phyloP scores from a whole-genome alignment of 2,329 filamentous ascomycete genomes.

The Fusarium longipes region DNA sequence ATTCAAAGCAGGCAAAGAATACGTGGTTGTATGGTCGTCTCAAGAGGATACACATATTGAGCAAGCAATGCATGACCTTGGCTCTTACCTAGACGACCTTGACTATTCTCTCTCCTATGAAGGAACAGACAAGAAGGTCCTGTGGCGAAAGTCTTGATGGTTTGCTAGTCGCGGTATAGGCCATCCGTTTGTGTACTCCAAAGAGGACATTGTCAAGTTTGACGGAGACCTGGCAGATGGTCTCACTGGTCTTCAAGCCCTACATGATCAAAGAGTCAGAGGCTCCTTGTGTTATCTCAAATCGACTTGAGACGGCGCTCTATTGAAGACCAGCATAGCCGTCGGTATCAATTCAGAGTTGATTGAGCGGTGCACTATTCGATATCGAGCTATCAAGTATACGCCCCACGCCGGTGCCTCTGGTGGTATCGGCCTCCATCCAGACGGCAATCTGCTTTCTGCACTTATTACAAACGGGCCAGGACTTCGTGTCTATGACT shows the following conservation, averaged over 20 bases:
- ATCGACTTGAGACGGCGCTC: background rate
- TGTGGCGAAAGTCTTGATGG: conserved; percentile 26
- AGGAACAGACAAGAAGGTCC: conserved; percentile 22
- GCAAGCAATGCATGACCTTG: conserved; percentile 21
- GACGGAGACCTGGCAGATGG: conserved; percentile 21
- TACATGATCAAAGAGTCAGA: background rate
- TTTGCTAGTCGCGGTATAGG: conserved; percentile 21
- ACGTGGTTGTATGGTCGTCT: conserved; percentile 5
- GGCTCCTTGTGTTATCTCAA: conserved; percentile 5
- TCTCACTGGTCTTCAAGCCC: background rate
- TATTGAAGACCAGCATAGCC: background rate
- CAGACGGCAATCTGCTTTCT: conserved; percentile 1
- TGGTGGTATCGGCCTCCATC: conserved; percentile 15
- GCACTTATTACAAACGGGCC: conserved; percentile 11
- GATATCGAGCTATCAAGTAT: conserved; percentile 9
- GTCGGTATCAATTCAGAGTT: conserved; percentile 8
- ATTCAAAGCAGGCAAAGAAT: conserved; percentile 16
- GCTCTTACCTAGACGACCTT: conserved; percentile 2
- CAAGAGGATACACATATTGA: conserved; percentile 9
- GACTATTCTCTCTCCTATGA: conserved; percentile 21
- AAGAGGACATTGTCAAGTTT: conserved; percentile 13
- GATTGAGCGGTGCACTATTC: conserved; percentile 8
- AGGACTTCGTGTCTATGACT: conserved; percentile 6
- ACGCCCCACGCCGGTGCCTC: conserved; percentile 1
- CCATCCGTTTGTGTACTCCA: conserved; percentile 7